These are phyloP conservation scores for Calocera viscosa DNA, from an alignment of 768 basidiomycete species.

Conservation along the genomic window DNA sequence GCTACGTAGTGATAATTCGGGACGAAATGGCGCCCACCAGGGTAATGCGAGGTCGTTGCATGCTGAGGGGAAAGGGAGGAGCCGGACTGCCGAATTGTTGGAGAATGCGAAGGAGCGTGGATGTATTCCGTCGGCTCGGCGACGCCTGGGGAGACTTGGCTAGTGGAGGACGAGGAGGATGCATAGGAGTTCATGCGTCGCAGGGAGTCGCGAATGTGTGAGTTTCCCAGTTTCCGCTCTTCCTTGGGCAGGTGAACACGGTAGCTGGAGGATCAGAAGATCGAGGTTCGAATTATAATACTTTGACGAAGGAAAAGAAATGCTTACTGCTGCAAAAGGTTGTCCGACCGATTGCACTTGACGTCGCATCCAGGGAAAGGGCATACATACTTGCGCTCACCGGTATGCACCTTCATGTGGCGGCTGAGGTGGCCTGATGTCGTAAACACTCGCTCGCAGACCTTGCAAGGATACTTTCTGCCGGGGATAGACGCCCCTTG, in stretches of 20 bases:
- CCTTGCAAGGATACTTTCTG: conserved; percentile 47
- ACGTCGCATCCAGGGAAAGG: conserved; percentile 94
- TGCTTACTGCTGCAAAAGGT: conserved; percentile 54
- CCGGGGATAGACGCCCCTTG: not conserved
- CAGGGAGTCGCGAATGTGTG: not conserved
- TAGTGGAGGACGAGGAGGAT: not conserved
- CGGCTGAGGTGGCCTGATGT: conserved; percentile 85
- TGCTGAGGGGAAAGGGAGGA: not conserved
- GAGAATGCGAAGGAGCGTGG: not conserved
- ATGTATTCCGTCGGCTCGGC: not conserved
- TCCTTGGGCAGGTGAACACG: not conserved
- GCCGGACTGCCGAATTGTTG: not conserved
- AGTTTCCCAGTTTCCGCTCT: conserved; percentile 1
- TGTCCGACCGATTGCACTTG: conserved; percentile 79
- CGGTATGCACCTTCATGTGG: conserved; percentile 81
- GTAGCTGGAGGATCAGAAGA: not conserved
- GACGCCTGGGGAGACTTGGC: not conserved
- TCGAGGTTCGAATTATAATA: not conserved
- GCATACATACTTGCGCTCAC: conserved; percentile 83
- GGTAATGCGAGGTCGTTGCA: not conserved
- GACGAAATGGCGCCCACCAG: not conserved
- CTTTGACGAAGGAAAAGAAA: not conserved
- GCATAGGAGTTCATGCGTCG: conserved; percentile 3
- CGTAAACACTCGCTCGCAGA: conserved; percentile 69
- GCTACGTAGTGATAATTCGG: not conserved